Evolutionary conservation across 176 grass and related monocot genomes (phyloP).

Genomic region (Triticum timopheevii): DNA sequence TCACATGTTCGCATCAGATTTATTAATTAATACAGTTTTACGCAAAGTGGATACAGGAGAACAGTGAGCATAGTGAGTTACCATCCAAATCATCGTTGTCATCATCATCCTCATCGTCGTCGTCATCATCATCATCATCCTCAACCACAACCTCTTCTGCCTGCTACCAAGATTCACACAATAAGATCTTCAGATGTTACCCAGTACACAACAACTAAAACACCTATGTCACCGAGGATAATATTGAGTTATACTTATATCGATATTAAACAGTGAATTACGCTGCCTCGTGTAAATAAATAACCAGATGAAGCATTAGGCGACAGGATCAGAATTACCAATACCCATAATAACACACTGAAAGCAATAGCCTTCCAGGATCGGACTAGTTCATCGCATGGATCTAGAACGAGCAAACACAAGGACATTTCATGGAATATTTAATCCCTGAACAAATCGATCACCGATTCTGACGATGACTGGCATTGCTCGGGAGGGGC

Average conservation of each 20-base stretch:
- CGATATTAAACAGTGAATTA: background rate
- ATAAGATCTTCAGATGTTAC: background rate
- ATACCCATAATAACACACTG: background rate
- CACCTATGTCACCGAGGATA: background rate
- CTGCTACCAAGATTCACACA: background rate
- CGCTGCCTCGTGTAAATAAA: background rate
- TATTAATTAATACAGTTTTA: background rate
- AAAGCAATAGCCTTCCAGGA: background rate
- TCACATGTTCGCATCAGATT: background rate
- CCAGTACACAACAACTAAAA: background rate
- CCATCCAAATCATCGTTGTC: slow-evolving; percentile 55
- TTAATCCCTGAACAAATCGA: background rate
- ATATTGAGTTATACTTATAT: background rate
- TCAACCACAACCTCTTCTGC: slow-evolving; percentile 45
- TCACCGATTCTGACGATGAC: background rate
- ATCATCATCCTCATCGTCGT: slow-evolving; percentile 59
- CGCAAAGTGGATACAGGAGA: background rate
- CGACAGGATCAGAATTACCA: background rate
- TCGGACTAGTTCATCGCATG: background rate
- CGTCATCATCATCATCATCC: slow-evolving; percentile 52
- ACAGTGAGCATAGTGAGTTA: slow-evolving; percentile 4
- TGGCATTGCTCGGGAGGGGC: background rate
- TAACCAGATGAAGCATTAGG: background rate
- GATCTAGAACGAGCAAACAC: background rate
- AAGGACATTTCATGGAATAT: background rate